Conservation (phyloP, 169 alveolate genomes). For the Besnoitia besnoiti region DNA sequence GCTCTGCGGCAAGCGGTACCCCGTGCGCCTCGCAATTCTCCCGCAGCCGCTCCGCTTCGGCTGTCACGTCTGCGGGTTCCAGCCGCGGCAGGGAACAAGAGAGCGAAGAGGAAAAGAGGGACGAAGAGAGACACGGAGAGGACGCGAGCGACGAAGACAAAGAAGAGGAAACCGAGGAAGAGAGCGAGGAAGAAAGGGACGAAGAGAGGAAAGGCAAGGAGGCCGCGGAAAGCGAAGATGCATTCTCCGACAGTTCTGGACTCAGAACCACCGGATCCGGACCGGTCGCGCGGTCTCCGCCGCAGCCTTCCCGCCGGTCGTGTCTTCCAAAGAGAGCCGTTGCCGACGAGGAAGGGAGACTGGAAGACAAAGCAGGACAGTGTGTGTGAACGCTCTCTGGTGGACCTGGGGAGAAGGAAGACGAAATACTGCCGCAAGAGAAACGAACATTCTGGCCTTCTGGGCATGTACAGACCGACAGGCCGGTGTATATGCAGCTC, state of each 20-base stretch:
- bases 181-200: not conserved
- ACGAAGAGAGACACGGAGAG: not conserved
- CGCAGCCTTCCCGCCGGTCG: too few species aligned
- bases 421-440: not conserved
- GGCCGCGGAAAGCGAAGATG: not conserved
- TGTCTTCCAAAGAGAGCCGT: not conserved
- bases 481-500: conserved; percentile 5
- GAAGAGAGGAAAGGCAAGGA: not conserved
- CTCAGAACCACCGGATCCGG: too few species aligned
- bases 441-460: not conserved
- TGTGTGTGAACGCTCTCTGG: too few species aligned
- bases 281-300: too few species aligned
- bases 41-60: too few species aligned
- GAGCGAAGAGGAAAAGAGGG: not conserved
- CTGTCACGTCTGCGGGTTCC: too few species aligned
- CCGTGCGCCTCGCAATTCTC: too few species aligned
- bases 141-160: not conserved
- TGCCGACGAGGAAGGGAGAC: not conserved
- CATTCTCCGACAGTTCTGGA: too few species aligned
- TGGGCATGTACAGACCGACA: not conserved
- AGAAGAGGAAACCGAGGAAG: not conserved
- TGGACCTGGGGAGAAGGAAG: too few species aligned
- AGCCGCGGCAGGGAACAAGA: too few species aligned
- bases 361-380: not conserved
- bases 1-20: too few species aligned